Evolutionary conservation across 352 stramenopile genomes (phyloP).

Genomic region (Globisporangium takayamanum): DNA sequence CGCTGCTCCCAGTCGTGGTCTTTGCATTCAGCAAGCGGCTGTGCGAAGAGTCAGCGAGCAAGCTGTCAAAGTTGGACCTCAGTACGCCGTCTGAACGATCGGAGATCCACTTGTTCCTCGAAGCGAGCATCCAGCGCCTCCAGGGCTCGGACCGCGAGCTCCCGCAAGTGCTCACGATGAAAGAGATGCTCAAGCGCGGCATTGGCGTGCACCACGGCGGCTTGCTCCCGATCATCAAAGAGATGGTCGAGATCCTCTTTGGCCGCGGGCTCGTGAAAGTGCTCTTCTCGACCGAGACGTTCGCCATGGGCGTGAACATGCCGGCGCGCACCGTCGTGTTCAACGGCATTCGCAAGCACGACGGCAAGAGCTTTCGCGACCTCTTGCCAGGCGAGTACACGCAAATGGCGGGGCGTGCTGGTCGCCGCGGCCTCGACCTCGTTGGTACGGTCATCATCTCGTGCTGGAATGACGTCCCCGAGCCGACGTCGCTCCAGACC

Average conservation of each 20-base stretch:
- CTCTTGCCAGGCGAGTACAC: constrained; percentile 87
- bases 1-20: constrained; percentile 92
- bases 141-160: constrained; percentile 95
- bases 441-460: constrained; percentile 98
- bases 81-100: constrained; percentile 65
- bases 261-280: constrained; percentile 95
- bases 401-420: constrained; percentile 97
- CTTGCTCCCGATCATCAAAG: constrained; percentile 98
- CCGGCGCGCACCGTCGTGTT: constrained; percentile 96
- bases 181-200: constrained; percentile 95
- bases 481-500: constrained; percentile 87
- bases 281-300: constrained; percentile 99
- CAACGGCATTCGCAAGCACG: constrained; percentile 96
- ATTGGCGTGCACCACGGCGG: constrained; percentile 97
- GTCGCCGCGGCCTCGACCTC: constrained; percentile 94
- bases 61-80: constrained; percentile 69
- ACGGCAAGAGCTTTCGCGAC: constrained; percentile 91
- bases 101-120: constrained; percentile 80
- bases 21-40: constrained; percentile 90
- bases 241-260: constrained; percentile 99
- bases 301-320: constrained; percentile 99
- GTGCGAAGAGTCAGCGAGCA: constrained; percentile 76
- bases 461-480: constrained; percentile 96
- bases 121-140: constrained; percentile 66
- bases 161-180: constrained; percentile 96